Conservation (phyloP, 108 stramenopile species). For the Schizochytrium sp. region DNA sequence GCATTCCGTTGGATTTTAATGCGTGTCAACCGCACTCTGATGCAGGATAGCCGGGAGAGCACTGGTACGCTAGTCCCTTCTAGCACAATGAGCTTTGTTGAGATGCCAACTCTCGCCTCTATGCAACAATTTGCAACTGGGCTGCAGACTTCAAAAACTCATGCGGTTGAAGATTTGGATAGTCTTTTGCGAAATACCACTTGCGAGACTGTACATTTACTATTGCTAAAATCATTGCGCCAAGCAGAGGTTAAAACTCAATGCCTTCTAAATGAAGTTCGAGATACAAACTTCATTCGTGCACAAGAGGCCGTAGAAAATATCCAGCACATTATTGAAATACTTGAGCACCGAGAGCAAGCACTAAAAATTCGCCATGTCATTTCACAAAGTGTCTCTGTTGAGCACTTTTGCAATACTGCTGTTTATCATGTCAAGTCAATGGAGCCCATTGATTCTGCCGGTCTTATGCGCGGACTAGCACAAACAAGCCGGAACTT, state of each 20-base stretch:
- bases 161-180: background rate
- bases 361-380: background rate
- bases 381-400: background rate
- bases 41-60: background rate
- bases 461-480: background rate
- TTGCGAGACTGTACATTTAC: background rate
- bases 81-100: background rate
- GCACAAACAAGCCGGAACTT: background rate
- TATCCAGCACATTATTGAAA: background rate
- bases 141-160: no score
- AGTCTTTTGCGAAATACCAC: background rate
- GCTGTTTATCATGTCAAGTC: background rate
- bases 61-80: background rate
- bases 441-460: background rate
- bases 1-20: background rate
- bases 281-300: background rate
- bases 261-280: background rate
- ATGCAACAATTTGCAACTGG: no score
- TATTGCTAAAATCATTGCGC: background rate
- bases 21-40: constrained; percentile 16
- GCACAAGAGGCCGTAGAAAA: background rate
- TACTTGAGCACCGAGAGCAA: background rate
- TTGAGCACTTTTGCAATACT: background rate
- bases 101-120: background rate
- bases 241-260: background rate